Evolutionary conservation across 306 rosid species (phyloP).

Genomic region (Cucurbita pepo): DNA sequence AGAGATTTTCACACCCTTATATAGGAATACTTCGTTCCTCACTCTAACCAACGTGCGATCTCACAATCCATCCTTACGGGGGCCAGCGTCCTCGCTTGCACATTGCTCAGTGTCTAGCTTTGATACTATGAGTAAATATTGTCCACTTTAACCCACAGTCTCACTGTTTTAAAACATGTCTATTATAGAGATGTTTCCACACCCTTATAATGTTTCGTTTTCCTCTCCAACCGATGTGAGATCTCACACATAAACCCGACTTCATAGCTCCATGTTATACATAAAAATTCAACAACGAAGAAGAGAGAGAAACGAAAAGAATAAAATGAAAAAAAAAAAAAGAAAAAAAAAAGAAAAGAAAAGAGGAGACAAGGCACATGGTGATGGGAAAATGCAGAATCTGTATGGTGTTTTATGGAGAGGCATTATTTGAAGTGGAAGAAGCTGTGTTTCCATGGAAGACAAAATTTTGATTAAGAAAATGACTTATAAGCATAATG

Average conservation of each 20-base stretch:
- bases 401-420: neutral
- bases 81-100: too few relatives aligned
- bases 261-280: neutral
- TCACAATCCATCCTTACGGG: too few relatives aligned
- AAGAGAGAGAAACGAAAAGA: neutral
- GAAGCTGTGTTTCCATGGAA: conserved; percentile 1
- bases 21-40: too few relatives aligned
- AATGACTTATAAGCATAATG: neutral
- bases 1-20: too few relatives aligned
- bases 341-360: neutral
- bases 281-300: neutral
- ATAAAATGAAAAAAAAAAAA: neutral
- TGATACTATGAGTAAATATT: too few relatives aligned
- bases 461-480: neutral
- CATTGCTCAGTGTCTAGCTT: too few relatives aligned
- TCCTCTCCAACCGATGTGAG: too few relatives aligned
- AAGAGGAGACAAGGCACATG: conserved; percentile 1
- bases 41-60: too few relatives aligned
- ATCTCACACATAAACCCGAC: neutral
- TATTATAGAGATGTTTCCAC: too few relatives aligned
- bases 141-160: too few relatives aligned
- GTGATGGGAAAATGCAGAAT: neutral
- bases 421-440: neutral
- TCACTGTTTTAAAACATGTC: too few relatives aligned
- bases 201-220: too few relatives aligned